phyloP scores from a whole-genome alignment of 2,329 filamentous ascomycete genomes.

The Aureobasidium namibiae region DNA sequence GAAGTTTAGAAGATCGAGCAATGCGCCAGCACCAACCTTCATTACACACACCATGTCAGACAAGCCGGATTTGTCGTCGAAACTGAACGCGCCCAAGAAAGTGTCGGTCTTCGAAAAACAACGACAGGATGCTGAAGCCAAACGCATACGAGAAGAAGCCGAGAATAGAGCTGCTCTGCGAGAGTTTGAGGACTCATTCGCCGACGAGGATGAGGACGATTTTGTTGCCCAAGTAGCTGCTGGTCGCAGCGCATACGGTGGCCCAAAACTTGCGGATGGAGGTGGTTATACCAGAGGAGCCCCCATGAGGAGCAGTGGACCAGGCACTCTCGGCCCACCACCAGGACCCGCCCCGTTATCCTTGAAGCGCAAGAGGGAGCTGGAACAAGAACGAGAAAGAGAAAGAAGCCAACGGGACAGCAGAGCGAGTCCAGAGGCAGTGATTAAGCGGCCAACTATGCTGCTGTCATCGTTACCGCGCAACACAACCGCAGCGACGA shows the following conservation, averaged over 20 bases:
- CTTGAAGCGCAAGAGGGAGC: constrained; percentile 26
- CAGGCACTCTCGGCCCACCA: constrained; percentile 40
- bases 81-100: constrained; percentile 66
- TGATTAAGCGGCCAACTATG: constrained; percentile 37
- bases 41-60: neutral
- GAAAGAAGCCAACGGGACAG: neutral
- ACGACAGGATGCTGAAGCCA: constrained; percentile 82
- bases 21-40: neutral
- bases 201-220: constrained; percentile 38
- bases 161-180: constrained; percentile 82
- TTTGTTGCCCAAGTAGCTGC: constrained; percentile 23
- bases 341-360: constrained; percentile 25
- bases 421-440: neutral
- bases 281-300: constrained; percentile 20
- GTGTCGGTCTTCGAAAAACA: constrained; percentile 84
- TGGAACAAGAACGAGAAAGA: constrained; percentile 18
- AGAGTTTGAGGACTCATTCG: constrained; percentile 78
- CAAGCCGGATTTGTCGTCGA: constrained; percentile 29
- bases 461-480: constrained; percentile 48
- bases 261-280: constrained; percentile 5
- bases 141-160: constrained; percentile 72
- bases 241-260: constrained; percentile 18
- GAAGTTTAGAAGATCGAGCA: neutral
- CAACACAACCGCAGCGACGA: constrained; percentile 40
- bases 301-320: constrained; percentile 38